Percentiles rank a stretch among this genome's conserved stretches.
Evolutionary conservation across 2,329 filamentous ascomycete species (phyloP).

Genomic region (Colletotrichum sp.): DNA sequence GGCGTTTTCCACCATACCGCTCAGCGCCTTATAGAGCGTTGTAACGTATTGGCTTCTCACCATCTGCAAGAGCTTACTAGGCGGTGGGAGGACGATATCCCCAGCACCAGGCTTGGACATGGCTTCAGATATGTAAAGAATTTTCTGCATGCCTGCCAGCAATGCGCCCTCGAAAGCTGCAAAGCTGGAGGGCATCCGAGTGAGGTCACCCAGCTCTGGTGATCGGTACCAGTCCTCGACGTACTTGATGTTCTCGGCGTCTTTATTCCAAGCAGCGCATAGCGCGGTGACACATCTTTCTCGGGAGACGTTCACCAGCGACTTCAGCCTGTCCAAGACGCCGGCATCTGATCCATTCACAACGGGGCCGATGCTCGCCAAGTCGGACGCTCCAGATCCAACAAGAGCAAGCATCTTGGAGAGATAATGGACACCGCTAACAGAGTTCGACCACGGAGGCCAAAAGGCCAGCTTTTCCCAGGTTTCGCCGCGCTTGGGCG

Average conservation of each 20-base stretch:
- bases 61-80: slow-evolving; percentile 86
- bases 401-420: slow-evolving; percentile 82
- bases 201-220: slow-evolving; percentile 82
- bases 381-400: slow-evolving; percentile 85
- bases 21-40: slow-evolving; percentile 91
- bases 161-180: slow-evolving; percentile 84
- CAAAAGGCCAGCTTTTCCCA: slow-evolving; percentile 98
- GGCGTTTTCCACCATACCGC: slow-evolving; percentile 96
- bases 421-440: slow-evolving; percentile 91
- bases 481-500: slow-evolving; percentile 78
- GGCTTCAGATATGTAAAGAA: slow-evolving; percentile 89
- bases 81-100: slow-evolving; percentile 84
- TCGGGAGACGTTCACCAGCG: slow-evolving; percentile 77
- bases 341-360: slow-evolving; percentile 55
- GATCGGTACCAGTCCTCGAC: slow-evolving; percentile 94
- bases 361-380: slow-evolving; percentile 77
- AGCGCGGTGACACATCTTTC: slow-evolving; percentile 87
- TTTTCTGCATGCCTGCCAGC: slow-evolving; percentile 89
- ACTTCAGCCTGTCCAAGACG: slow-evolving; percentile 74
- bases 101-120: slow-evolving; percentile 74
- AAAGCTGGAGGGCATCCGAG: slow-evolving; percentile 88
- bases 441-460: slow-evolving; percentile 90
- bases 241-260: slow-evolving; percentile 90
- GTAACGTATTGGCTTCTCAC: slow-evolving; percentile 92
- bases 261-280: slow-evolving; percentile 90